phyloP scores from a whole-genome alignment of 1,139 yeast genomes.

The Saccharomyces uvarum region DNA sequence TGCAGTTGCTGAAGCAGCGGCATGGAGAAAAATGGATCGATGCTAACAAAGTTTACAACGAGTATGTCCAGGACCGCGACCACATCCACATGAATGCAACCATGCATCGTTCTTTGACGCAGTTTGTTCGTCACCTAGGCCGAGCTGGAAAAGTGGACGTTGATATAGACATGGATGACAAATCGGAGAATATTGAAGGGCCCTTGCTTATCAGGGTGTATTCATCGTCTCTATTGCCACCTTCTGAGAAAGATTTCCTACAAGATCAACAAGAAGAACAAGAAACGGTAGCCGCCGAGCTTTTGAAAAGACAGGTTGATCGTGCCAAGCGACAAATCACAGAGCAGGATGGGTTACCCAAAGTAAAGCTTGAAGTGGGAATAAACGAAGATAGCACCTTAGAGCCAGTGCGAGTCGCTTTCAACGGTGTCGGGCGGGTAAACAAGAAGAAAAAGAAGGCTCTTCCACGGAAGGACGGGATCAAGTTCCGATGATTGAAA shows the following conservation, averaged over 20 bases:
- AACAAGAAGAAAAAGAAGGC: not conserved
- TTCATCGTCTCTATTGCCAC: not conserved
- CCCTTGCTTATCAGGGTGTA: conserved; percentile 4
- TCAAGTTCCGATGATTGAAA: not conserved
- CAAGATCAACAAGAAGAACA: not conserved
- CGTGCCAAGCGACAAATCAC: not conserved
- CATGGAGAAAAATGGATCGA: conserved; percentile 80
- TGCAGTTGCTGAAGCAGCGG: conserved; percentile 50
- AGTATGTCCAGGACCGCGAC: conserved; percentile 67
- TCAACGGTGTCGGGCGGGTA: not conserved
- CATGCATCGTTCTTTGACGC: conserved; percentile 62
- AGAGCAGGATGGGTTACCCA: not conserved
- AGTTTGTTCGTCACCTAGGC: conserved; percentile 61
- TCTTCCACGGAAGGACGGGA: not conserved
- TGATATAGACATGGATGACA: conserved; percentile 22
- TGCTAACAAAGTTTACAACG: conserved; percentile 85
- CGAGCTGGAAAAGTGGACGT: conserved; percentile 53
- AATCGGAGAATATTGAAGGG: conserved; percentile 1
- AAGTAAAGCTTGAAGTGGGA: not conserved
- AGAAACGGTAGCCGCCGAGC: not conserved
- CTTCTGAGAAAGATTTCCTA: not conserved
- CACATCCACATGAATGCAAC: conserved; percentile 92
- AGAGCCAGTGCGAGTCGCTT: not conserved
- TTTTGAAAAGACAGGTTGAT: not conserved
- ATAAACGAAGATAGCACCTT: not conserved